Evolutionary conservation across 768 basidiomycete genomes (phyloP), one percentile per base, ranked within the genome.

Genomic region (Mrakia frigida): DNA sequence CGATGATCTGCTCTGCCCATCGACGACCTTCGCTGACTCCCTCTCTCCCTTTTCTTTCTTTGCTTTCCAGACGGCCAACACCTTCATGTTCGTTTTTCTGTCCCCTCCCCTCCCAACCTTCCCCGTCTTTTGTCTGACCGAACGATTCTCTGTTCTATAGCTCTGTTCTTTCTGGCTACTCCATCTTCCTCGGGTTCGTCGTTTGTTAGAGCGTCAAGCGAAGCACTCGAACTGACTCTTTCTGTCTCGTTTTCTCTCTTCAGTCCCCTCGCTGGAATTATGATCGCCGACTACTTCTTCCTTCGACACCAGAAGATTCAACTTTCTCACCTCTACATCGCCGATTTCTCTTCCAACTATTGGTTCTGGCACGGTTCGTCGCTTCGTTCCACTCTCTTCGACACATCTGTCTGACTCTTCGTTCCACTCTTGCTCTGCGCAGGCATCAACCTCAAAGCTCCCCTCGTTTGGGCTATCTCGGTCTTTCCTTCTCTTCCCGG

Each of bases 121-220:
- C 53, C 10, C 43, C 6, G 7, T 31, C 52, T 5, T 7, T 61
- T 25, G 16, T 3, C 28, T 61, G 28, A 10, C n/a, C 9, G n/a
- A n/a, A 21, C 35, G 7, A 6, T 69, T 11, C 10, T 25, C n/a
- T 28, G 3, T 69, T 28, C n/a, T 43, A 25, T 11, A 69, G 39
- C 63, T 74, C 79, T 16, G 80, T 81, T 33, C 75, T 81, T 69
- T 39, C 53, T 23, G 72, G 75, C 2, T 81, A 79, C 63, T 76
- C 80, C 50, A 79, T 78, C 43, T 81, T 81, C 79, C 77, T 74
- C 68, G 25, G 79, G 78, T 69, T 21, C 18, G 46, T 50, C 6
- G n/a, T n/a, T n/a, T n/a, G n/a, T n/a, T n/a, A n/a, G n/a, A n/a
- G n/a, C n/a, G n/a, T n/a, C n/a, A n/a, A n/a, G n/a, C n/a, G n/a